These are phyloP conservation scores for Dalbergia oliveri DNA, from an alignment of 306 rosid species.

Conservation along the genomic window DNA sequence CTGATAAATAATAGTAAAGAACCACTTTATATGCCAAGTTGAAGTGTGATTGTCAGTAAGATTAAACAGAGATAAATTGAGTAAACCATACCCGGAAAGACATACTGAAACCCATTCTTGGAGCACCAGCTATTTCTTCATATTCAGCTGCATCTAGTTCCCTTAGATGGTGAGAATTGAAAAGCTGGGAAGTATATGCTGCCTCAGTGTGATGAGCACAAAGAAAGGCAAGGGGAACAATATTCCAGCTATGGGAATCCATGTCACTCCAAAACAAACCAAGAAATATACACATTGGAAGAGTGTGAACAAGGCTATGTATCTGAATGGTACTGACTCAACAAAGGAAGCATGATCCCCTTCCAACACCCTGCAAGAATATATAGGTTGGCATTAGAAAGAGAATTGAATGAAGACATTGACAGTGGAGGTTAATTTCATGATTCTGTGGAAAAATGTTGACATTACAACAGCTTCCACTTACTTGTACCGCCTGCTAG, in stretches of 20 bases:
- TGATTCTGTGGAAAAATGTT: no score
- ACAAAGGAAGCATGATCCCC: slow-evolving; percentile 79
- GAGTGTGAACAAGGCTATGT: slow-evolving; percentile 65
- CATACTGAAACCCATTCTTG: slow-evolving; percentile 46
- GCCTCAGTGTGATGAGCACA: slow-evolving; percentile 73
- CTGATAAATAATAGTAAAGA: slow-evolving; percentile 38
- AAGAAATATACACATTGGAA: slow-evolving; percentile 77
- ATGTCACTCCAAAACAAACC: slow-evolving; percentile 67
- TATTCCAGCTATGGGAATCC: slow-evolving; percentile 91
- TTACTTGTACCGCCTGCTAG: slow-evolving; percentile 72
- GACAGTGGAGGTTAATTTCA: no score
- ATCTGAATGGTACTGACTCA: slow-evolving; percentile 75
- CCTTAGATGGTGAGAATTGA: slow-evolving; percentile 59
- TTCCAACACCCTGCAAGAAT: slow-evolving; percentile 63
- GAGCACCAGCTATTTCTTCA: slow-evolving; percentile 72
- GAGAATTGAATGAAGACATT: not conserved
- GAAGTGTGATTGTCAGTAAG: not conserved
- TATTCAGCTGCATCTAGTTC: slow-evolving; percentile 88
- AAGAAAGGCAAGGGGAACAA: slow-evolving; percentile 87
- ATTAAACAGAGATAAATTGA: not conserved
- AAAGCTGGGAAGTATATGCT: slow-evolving; percentile 73
- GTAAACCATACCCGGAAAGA: slow-evolving; percentile 48
- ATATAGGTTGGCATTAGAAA: not conserved
- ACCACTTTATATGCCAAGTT: not conserved
- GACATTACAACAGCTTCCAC: not conserved